These are phyloP conservation scores for Trichomonascaceae sp. DNA, from an alignment of 1,139 yeast genomes.

Conservation along the genomic window DNA sequence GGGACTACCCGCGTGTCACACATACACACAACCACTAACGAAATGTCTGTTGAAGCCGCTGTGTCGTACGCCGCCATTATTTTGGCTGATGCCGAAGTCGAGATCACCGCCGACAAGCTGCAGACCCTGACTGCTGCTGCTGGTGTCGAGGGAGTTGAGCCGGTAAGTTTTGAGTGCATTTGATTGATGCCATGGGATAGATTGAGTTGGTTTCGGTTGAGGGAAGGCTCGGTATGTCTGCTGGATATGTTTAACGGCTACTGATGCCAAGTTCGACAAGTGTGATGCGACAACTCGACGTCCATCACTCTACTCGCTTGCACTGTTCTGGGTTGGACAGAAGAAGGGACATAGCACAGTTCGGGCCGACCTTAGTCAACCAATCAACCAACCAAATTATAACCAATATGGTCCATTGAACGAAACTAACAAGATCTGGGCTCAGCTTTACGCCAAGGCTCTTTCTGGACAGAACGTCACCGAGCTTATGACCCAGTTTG, in stretches of 20 bases:
- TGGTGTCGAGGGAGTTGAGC: constrained; percentile 37
- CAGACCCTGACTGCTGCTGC: constrained; percentile 78
- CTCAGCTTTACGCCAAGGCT: constrained; percentile 92
- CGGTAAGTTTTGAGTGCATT: constrained; percentile 4
- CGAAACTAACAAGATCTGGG: constrained; percentile 26
- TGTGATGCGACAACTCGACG: too few relatives aligned
- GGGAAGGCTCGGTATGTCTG: too few relatives aligned
- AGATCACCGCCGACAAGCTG: constrained; percentile 88
- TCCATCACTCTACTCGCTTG: too few relatives aligned
- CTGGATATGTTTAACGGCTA: too few relatives aligned
- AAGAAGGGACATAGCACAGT: too few relatives aligned
- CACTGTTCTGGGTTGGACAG: too few relatives aligned
- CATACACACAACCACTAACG: constrained; percentile 11
- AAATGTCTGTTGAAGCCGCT: constrained; percentile 42
- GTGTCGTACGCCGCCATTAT: constrained; percentile 84
- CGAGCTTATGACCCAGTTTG: constrained; percentile 74
- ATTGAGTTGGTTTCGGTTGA: too few relatives aligned
- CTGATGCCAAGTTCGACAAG: too few relatives aligned
- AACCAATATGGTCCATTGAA: neutral
- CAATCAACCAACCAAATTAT: too few relatives aligned
- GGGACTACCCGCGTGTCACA: too few relatives aligned
- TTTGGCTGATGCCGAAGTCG: constrained; percentile 95
- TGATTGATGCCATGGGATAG: neutral
- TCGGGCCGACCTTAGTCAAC: too few relatives aligned
- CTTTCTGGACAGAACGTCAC: constrained; percentile 93